Base-by-base conservation (phyloP, 2,329 filamentous ascomycete genomes). In the Colletotrichum spaethianum region DNA sequence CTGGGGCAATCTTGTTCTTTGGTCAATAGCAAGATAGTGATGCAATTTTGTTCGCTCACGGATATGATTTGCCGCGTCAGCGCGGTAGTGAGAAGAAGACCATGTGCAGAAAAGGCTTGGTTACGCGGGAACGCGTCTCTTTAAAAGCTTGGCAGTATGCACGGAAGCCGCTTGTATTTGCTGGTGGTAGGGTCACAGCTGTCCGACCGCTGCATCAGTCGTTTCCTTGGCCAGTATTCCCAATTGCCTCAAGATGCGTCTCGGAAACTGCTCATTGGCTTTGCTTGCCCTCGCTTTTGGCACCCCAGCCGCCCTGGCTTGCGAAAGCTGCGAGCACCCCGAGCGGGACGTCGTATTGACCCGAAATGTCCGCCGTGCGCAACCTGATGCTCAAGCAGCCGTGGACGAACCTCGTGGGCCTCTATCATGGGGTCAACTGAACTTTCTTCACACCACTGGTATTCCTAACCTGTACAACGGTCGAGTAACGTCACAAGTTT, bases 401-500 rank as follows among this genome's bases (percentile, higher is more conserved):
- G 77, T 79, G 0, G 82, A 83, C 65, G 84, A 83, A 11, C 85
- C 86, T 48, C 84, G 80, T 42, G 80, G 78, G 5, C 79, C 81
- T 53, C 81, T 91, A 9, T 87, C 89, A 83, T 92, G 90, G 90
- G 90, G 90, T 2, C 88, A 92, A 77, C 79, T 92, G 75, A 92
- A 92, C 75, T 89, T 89, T 67, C 72, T 92, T 31, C 90, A 78
- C 75, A 50, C 38, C 16, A 48, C 44, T 26, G 52, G 23, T 69
- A 70, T 23, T 56, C 18, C 2, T 3, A 20, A 1, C 14, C 23
- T 6, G 14, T 23, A 16, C 36, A 38, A 44, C 63, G 18, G 14
- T 70, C 53, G 23, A 20, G 18, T 4, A 14, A 38, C 12, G 7
- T 55, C 36, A 40, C 33, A 28, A 11, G 5, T 16, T 23, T 23